Conservation (phyloP, 2,329 filamentous ascomycete genomes). For the Apiospora koreana region DNA sequence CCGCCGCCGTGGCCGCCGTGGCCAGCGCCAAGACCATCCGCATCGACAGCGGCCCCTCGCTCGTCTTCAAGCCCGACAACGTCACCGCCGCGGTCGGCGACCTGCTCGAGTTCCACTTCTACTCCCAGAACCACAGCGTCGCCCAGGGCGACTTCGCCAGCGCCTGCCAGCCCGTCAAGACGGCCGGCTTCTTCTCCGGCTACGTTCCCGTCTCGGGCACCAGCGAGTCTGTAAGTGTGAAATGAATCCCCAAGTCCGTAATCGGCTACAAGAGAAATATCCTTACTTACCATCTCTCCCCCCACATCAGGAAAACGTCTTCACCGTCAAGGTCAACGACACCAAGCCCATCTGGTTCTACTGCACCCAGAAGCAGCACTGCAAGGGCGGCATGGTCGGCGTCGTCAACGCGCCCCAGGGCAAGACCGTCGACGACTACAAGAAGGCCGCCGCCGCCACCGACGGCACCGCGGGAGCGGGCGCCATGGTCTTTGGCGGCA, state of each 20-base stretch:
- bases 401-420: slow-evolving; percentile 36
- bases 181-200: slow-evolving; percentile 42
- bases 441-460: slow-evolving; percentile 14
- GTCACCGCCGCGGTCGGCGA: slow-evolving; percentile 9
- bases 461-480: neutral
- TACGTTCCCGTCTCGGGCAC: slow-evolving; percentile 18
- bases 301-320: slow-evolving; percentile 33
- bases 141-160: slow-evolving; percentile 40
- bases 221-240: slow-evolving; percentile 9
- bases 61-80: slow-evolving; percentile 12
- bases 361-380: slow-evolving; percentile 47
- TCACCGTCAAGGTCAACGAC: slow-evolving; percentile 46
- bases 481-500: slow-evolving; percentile 1
- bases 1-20: neutral
- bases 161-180: slow-evolving; percentile 37
- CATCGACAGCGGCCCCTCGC: slow-evolving; percentile 9
- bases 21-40: slow-evolving; percentile 13
- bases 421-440: slow-evolving; percentile 39
- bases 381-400: slow-evolving; percentile 44
- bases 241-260: neutral
- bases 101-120: slow-evolving; percentile 16
- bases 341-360: slow-evolving; percentile 52
- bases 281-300: neutral
- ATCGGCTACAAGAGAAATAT: neutral
- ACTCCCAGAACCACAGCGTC: slow-evolving; percentile 40